Conservation (phyloP, 106 monocot genomes). For the Amphibolis antarctica region DNA sequence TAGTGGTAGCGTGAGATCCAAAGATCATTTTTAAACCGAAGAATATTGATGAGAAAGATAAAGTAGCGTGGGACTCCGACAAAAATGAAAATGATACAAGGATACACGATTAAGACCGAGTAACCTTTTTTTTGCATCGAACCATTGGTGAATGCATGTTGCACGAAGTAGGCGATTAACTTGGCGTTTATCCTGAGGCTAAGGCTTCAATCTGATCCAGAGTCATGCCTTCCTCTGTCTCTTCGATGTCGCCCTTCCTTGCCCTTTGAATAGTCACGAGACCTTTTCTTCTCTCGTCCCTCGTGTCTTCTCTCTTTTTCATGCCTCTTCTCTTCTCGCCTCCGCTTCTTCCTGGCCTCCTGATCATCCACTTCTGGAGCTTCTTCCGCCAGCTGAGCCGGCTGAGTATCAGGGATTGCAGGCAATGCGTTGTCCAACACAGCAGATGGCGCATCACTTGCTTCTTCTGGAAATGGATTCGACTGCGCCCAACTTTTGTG, state of each 20-base stretch:
- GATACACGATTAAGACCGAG: no score
- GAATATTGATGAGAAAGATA: no score
- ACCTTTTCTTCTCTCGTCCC: neutral
- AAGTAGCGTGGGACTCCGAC: no score
- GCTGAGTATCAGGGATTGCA: neutral
- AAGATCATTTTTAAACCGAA: no score
- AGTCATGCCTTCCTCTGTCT: conserved; percentile 9
- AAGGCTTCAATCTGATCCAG: conserved; percentile 4
- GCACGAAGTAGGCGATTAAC: no score
- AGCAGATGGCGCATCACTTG: neutral
- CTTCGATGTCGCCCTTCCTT: conserved; percentile 1
- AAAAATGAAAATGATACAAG: no score
- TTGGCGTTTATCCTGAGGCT: neutral
- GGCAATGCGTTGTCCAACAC: neutral
- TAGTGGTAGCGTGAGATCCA: no score
- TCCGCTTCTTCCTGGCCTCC: neutral
- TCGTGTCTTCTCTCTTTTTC: conserved; percentile 10
- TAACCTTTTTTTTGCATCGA: no score
- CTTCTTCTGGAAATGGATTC: neutral
- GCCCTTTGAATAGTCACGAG: conserved; percentile 5
- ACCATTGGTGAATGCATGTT: no score
- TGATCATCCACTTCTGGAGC: neutral
- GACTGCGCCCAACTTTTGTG: neutral
- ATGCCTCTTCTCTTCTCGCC: conserved; percentile 4
- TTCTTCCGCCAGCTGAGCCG: neutral